Conservation (phyloP, 805 yeast species). For the Saturnispora dispora region DNA sequence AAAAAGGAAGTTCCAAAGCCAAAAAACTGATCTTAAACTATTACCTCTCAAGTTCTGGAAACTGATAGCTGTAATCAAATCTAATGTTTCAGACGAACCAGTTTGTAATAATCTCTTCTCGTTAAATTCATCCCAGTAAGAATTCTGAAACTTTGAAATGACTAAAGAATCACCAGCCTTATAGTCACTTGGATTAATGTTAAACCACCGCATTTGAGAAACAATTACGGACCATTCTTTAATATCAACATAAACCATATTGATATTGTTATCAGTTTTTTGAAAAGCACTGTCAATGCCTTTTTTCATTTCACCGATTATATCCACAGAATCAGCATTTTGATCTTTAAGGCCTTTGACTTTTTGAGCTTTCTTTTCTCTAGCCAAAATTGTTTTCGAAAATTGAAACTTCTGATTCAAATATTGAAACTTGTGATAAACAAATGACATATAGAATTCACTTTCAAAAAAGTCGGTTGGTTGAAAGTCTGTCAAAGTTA, state of each 20-base stretch:
- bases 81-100: constrained; percentile 6
- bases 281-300: constrained; percentile 36
- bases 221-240: constrained; percentile 19
- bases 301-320: constrained; percentile 42
- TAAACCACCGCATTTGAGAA: constrained; percentile 30
- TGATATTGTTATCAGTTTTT: constrained; percentile 29
- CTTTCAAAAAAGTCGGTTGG: constrained; percentile 17
- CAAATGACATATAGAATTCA: constrained; percentile 29
- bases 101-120: constrained; percentile 12
- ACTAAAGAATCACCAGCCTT: constrained; percentile 50
- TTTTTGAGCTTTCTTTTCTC: constrained; percentile 32
- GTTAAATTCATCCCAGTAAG: constrained; percentile 18
- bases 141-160: constrained; percentile 31
- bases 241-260: constrained; percentile 42
- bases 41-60: constrained; percentile 5
- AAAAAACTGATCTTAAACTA: background rate
- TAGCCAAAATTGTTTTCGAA: constrained; percentile 23
- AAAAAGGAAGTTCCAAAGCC: background rate
- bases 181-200: constrained; percentile 26
- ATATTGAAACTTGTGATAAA: constrained; percentile 38
- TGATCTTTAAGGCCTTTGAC: constrained; percentile 37
- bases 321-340: constrained; percentile 34
- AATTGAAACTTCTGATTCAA: constrained; percentile 31
- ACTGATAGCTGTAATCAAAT: constrained; percentile 11
- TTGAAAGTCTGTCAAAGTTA: constrained; percentile 39